Evolutionary conservation across 345 rosid species (phyloP), one percentile per base, ranked within the genome.

Genomic region (Excoecaria cochinchinensis): DNA sequence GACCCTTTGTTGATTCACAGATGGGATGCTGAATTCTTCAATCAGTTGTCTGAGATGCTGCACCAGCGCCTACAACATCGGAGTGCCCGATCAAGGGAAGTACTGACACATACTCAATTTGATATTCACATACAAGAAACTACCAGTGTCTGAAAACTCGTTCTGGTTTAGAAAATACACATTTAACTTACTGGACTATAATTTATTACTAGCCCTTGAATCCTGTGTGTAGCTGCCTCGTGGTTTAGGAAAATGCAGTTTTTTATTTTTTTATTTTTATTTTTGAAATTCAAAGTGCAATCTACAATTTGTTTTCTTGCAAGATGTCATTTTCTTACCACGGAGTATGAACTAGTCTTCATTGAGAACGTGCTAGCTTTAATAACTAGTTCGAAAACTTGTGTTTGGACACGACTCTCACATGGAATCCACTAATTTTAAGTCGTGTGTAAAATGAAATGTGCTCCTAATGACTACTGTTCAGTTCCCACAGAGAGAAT

Each of bases 41-140:
- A 72, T 55, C 72, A 78, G 14, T 72, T 67, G 50, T 67, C 98
- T 0, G 97, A 91, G 84, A 85, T 81, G 72, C 84, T 93, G 51
- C 98, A 91, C 74, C 93, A 89, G 56, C 97, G 99, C 47, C 95
- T 93, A 71, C 97, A 89, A 52, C 80, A 93, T 77, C 80, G 99
- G 67, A 93, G 98, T 63, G 83, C 93, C 40, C 86, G 94, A 60
- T 88, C 85, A 15, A 70, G 88, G 79, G 92, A 89, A 82, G 84
- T 85, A 69, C 70, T 85, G 76, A 73, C 84, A 55, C 87, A 84
- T 67, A 73, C 75, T 77, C 82, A 84, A 46, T 81, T 85, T 10
- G 86, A 79, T 67, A 73, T 58, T 63, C 82, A 63, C 61, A 71
- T 76, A 65, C 83, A 78, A 74, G 82, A 75, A 68, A 67, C 75